Evolutionary conservation across 2,329 filamentous ascomycete species (phyloP).

Genomic region (Keithomyces neogunnii): DNA sequence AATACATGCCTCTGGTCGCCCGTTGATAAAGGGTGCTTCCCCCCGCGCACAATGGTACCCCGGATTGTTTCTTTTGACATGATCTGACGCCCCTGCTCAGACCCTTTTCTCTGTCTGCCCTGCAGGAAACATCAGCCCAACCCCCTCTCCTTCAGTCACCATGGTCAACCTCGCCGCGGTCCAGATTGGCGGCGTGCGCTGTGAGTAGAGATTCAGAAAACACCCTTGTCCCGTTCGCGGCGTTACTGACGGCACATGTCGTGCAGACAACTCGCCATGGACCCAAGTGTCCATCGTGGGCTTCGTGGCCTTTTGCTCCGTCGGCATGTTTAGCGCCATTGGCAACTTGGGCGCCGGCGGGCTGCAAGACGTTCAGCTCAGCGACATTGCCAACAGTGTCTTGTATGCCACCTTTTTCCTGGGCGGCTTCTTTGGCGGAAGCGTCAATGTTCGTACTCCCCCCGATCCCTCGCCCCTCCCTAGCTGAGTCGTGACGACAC

Average conservation of each 20-base stretch:
- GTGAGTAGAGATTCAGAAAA: not conserved
- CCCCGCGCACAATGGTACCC: too few species aligned
- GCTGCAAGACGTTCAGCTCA: constrained; percentile 6
- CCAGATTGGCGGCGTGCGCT: constrained; percentile 1
- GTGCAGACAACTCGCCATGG: constrained; percentile 7
- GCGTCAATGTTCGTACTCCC: constrained; percentile 4
- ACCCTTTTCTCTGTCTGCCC: too few species aligned
- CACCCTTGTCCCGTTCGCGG: not conserved
- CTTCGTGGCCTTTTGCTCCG: constrained; percentile 14
- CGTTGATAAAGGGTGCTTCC: too few species aligned
- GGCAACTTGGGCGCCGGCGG: constrained; percentile 52
- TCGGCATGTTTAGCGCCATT: constrained; percentile 60
- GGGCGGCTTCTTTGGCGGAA: constrained; percentile 7
- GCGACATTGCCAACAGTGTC: constrained; percentile 40
- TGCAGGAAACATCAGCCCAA: too few species aligned
- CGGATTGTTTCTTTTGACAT: too few species aligned
- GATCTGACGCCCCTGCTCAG: too few species aligned
- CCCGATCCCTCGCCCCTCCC: not conserved
- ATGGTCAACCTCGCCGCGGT: constrained; percentile 3
- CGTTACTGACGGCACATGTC: not conserved
- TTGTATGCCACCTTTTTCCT: constrained; percentile 6
- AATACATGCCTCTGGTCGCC: too few species aligned
- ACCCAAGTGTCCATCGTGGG: constrained; percentile 13
- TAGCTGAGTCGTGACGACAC: not conserved
- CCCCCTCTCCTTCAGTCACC: not conserved